These are phyloP conservation scores for Solanum etuberosum DNA, from an alignment of 257 asterid species.

Conservation along the genomic window DNA sequence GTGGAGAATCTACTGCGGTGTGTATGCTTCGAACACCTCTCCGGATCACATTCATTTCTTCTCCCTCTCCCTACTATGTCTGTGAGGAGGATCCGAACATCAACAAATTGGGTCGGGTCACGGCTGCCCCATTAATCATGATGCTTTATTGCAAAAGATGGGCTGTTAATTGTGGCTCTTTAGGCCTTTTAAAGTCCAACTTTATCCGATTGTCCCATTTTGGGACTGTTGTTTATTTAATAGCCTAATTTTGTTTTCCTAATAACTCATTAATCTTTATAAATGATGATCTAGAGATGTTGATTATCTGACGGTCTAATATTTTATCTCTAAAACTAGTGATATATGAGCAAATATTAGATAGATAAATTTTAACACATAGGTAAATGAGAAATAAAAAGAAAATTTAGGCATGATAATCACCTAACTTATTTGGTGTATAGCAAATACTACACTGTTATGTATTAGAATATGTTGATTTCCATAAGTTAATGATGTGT, in stretches of 20 bases:
- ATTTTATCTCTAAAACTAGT: not conserved
- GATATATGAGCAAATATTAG: not conserved
- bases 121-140: not conserved
- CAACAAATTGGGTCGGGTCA: not conserved
- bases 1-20: constrained; percentile 36
- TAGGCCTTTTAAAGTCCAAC: not conserved
- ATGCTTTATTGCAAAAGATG: not conserved
- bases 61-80: not conserved
- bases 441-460: not conserved
- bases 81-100: not conserved
- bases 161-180: not conserved
- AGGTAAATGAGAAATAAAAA: not conserved
- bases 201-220: not conserved
- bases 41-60: not conserved
- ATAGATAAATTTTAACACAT: no score
- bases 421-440: no score
- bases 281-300: not conserved
- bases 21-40: constrained; percentile 29
- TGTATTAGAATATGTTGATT: not conserved
- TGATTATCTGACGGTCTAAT: not conserved
- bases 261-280: not conserved
- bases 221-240: not conserved
- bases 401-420: not conserved
- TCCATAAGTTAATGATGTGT: not conserved
- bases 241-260: not conserved